Conservation (phyloP, 2,329 filamentous ascomycete genomes). For the Ophiosphaerella korrae region DNA sequence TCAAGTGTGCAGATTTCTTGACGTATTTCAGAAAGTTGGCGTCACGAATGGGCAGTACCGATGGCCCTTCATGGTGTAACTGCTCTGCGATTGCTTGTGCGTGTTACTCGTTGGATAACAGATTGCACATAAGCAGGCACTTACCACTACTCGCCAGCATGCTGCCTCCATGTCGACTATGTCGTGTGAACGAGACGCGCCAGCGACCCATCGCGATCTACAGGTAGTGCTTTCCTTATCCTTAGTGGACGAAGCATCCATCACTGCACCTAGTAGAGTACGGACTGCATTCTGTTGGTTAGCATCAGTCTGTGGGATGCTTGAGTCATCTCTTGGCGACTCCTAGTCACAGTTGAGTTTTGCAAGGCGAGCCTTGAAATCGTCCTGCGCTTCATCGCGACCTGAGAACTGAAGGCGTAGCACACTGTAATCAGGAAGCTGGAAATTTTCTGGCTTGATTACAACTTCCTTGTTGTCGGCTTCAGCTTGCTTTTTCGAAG, state of each 20-base stretch:
- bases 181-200: neutral
- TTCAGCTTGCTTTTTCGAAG: too few species aligned
- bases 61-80: neutral
- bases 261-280: neutral
- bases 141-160: neutral
- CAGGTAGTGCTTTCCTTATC: neutral
- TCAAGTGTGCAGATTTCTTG: neutral
- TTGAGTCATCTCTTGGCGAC: neutral
- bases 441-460: too few species aligned
- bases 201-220: neutral
- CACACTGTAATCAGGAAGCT: too few species aligned
- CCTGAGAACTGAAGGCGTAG: too few species aligned
- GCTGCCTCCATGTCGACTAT: neutral
- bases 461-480: too few species aligned
- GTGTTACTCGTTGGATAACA: neutral
- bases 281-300: neutral
- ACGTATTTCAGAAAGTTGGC: neutral
- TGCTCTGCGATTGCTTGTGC: neutral
- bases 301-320: neutral
- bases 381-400: too few species aligned
- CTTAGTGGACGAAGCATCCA: neutral
- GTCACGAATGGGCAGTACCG: neutral
- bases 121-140: neutral
- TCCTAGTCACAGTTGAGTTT: too few species aligned
- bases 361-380: too few species aligned